Base-by-base conservation (phyloP, 371 early-diverging fungal species). In the Rhizopus arrhizus region DNA sequence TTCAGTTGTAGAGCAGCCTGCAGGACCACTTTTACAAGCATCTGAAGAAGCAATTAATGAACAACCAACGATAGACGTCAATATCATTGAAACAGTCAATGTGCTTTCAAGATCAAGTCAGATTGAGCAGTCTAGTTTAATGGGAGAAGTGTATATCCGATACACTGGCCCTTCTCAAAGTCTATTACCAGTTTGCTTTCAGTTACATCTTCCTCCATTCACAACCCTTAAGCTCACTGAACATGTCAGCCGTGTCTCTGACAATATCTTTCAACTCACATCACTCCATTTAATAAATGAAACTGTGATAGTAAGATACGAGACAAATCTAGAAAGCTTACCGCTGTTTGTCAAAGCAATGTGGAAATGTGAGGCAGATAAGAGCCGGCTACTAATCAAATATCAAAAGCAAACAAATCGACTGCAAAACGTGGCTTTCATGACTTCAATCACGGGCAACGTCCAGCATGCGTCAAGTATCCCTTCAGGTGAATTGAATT, bases 331-430 rank as follows among this genome's bases (percentile, higher is more conserved):
- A 1, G 62, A 66, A 52, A 56, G 16, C 11, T 13, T 58, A 22
- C 80, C 82, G 4, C 56, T 83, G 36, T 53, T 75, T 32, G 62
- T 82, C 11, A 78, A 77, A 13, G 83, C 84, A 3, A 75, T 82
- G 48, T 85, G 86, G 86, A 85, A 82, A 61, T 80, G 80, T 32
- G 84, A 85, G 32, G 59, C 70, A 2, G 73, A 80, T 11, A 80
- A 83, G 61, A 78, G 81, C 3, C 68, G 80, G 9, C 61, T 85
- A 8, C 56, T 85, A 22, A 67, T 85, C 53, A 83, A 83, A 43
- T 83, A 82, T 61, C 73, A 75, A 45, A 74, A 72, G 32, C 67
- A 54, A 4, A 12, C 36, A n/a, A 32, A 38, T 0, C 2, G 33
- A 5, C 51, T 81, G 22, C 65, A 74, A 3, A 74, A 81, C 29